Conservation (phyloP, 2,329 filamentous ascomycete genomes). For the Fusarium sp. region DNA sequence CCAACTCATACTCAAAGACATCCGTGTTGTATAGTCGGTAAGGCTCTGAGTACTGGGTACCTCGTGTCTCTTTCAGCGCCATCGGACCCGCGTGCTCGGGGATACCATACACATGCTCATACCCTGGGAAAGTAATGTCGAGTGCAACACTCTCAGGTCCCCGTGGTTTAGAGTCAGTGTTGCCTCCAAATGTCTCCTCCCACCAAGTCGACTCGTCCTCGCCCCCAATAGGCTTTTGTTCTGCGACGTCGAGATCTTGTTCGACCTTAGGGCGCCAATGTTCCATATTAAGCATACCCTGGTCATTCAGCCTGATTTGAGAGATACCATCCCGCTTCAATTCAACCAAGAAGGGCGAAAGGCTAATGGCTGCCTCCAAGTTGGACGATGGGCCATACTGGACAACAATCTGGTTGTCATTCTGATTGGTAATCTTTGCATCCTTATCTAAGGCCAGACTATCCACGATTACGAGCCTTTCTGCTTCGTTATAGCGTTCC, state of each 20-base stretch:
- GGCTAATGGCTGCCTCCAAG: conserved; percentile 85
- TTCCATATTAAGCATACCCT: conserved; percentile 91
- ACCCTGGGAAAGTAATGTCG: conserved; percentile 92
- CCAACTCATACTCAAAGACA: conserved; percentile 96
- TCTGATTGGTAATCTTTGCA: conserved; percentile 74
- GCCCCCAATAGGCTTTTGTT: conserved; percentile 56
- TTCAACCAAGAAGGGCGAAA: conserved; percentile 84
- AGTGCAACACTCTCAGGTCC: conserved; percentile 92
- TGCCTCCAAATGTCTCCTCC: conserved; percentile 96
- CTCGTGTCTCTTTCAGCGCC: conserved; percentile 87
- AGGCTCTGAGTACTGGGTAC: conserved; percentile 86
- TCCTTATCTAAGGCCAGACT: conserved; percentile 78
- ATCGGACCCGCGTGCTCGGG: conserved; percentile 91
- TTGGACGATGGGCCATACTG: conserved; percentile 80
- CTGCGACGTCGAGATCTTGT: neutral
- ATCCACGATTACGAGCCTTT: conserved; percentile 86
- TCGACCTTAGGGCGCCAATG: conserved; percentile 96
- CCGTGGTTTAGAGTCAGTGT: conserved; percentile 93
- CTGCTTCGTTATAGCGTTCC: conserved; percentile 93
- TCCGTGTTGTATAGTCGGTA: conserved; percentile 97
- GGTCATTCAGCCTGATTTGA: conserved; percentile 89
- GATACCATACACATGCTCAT: conserved; percentile 92
- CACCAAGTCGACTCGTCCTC: conserved; percentile 94
- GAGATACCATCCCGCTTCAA: conserved; percentile 85
- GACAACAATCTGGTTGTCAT: conserved; percentile 76